These are phyloP conservation scores for Solanum habrochaites DNA, from an alignment of 257 asterid species.

Conservation along the genomic window DNA sequence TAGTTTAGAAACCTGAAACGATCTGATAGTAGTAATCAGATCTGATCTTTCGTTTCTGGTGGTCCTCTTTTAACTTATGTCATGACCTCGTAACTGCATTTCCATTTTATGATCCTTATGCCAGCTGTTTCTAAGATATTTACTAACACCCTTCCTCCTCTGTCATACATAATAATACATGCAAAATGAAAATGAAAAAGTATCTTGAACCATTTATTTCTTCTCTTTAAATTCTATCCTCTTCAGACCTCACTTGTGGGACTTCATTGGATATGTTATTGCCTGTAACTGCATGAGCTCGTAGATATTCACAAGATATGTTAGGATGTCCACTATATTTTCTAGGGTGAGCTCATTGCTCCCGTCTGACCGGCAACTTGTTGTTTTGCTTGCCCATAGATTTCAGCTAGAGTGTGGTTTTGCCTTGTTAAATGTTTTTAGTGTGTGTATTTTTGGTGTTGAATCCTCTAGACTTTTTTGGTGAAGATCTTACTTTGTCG, in stretches of 20 bases:
- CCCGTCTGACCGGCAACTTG: neutral
- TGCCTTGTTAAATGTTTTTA: neutral
- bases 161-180: neutral
- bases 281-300: too few species aligned
- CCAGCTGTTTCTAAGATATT: slow-evolving; percentile 20
- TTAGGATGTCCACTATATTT: neutral
- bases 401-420: neutral
- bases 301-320: neutral
- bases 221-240: neutral
- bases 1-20: neutral
- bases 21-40: neutral
- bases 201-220: neutral
- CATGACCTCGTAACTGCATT: slow-evolving; percentile 19
- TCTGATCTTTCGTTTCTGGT: slow-evolving; percentile 6
- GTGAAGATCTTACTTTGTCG: neutral
- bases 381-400: neutral
- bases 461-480: neutral
- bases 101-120: slow-evolving; percentile 17
- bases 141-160: neutral
- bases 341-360: neutral
- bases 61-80: slow-evolving; percentile 21
- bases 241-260: neutral
- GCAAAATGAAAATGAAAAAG: neutral
- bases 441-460: neutral
- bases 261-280: neutral